Percentiles rank a stretch among this genome's conserved stretches.
Conservation (phyloP, 2,329 filamentous ascomycete species). For the Hypoxylon sp. region DNA sequence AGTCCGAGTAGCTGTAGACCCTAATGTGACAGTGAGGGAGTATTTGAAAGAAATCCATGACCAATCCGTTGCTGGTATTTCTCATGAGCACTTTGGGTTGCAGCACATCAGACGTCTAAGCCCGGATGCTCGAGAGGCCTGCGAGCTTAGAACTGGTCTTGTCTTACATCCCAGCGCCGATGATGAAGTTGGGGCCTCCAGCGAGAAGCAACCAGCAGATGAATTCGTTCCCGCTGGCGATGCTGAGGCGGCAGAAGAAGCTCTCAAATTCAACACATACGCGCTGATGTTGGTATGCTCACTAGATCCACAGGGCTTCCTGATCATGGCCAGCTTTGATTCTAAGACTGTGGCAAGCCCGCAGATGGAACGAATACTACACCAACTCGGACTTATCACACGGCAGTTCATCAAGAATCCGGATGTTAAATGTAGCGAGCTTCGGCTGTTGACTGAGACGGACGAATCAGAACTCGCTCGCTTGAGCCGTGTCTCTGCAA, state of each 20-base stretch:
- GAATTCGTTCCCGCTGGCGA: conserved; percentile 64
- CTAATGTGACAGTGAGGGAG: conserved; percentile 53
- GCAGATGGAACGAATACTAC: conserved; percentile 62
- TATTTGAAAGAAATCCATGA: conserved; percentile 66
- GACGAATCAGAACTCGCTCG: conserved; percentile 48
- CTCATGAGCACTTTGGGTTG: conserved; percentile 70
- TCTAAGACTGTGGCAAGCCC: conserved; percentile 62
- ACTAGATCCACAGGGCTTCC: conserved; percentile 62
- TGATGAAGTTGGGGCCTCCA: conserved; percentile 40
- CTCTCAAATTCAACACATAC: conserved; percentile 67
- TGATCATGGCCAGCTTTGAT: conserved; percentile 71
- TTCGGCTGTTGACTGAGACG: conserved; percentile 48
- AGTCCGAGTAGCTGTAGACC: conserved; percentile 58
- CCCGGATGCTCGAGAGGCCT: conserved; percentile 62
- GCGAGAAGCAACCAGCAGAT: conserved; percentile 54
- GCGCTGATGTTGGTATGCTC: conserved; percentile 73
- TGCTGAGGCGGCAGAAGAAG: conserved; percentile 65
- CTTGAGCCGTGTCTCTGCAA: conserved; percentile 40
- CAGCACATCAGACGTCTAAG: conserved; percentile 67
- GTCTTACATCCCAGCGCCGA: conserved; percentile 60
- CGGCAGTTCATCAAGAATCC: conserved; percentile 56
- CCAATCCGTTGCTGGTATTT: conserved; percentile 64
- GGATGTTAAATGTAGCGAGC: conserved; percentile 45
- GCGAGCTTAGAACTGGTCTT: conserved; percentile 63
- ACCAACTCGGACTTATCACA: conserved; percentile 61